Evolutionary conservation across 2,329 filamentous ascomycete species (phyloP).

Genomic region (Microcyclosporella mali): DNA sequence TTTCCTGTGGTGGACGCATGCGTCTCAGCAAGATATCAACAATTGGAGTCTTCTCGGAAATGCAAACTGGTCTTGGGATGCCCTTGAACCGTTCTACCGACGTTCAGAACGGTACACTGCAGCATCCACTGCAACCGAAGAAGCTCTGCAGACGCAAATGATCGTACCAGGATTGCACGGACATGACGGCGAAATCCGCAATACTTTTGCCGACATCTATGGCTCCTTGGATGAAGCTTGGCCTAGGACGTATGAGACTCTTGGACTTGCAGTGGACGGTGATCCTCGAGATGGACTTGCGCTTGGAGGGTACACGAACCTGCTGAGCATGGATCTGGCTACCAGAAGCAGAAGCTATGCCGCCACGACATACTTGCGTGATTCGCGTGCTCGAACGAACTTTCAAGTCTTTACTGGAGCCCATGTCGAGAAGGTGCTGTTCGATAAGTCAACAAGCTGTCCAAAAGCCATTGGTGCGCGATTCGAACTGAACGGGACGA

Average conservation of each 20-base stretch:
- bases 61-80: constrained; percentile 33
- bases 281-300: constrained; percentile 32
- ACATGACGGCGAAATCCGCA: neutral
- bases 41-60: constrained; percentile 30
- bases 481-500: neutral
- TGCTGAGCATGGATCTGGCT: constrained; percentile 6
- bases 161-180: constrained; percentile 29
- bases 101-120: constrained; percentile 5
- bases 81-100: constrained; percentile 7
- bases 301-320: constrained; percentile 27
- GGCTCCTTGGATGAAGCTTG: constrained; percentile 19
- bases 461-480: neutral
- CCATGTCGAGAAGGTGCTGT: constrained; percentile 5
- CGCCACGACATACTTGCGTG: constrained; percentile 26
- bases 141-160: neutral
- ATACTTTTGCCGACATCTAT: neutral
- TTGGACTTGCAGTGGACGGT: constrained; percentile 21
- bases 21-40: constrained; percentile 20
- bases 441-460: neutral
- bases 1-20: constrained; percentile 20
- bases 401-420: constrained; percentile 34
- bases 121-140: neutral
- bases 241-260: constrained; percentile 8
- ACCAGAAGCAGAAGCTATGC: constrained; percentile 27
- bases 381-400: constrained; percentile 22